Evolutionary conservation across 2,329 filamentous ascomycete species (phyloP).

Genomic region (Fusarium gaditjirri): DNA sequence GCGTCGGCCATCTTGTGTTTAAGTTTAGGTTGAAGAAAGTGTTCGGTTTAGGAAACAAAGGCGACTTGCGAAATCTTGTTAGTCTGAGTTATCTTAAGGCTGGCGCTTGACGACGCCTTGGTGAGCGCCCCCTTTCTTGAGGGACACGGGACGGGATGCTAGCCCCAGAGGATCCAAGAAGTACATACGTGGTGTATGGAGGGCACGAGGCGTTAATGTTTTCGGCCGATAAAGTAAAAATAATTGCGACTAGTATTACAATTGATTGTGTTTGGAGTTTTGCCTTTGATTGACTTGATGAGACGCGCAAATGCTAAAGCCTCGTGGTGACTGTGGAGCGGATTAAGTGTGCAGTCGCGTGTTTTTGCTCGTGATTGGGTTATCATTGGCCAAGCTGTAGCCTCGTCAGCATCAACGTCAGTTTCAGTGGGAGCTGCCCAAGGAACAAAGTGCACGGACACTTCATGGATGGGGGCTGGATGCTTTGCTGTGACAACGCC

Average conservation of each 20-base stretch:
- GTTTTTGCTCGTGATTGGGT: conserved; percentile 32
- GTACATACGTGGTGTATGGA: conserved; percentile 25
- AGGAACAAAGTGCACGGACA: conserved; percentile 6
- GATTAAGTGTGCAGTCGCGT: conserved; percentile 30
- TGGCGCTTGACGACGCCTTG: conserved; percentile 30
- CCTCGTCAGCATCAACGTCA: conserved; percentile 8
- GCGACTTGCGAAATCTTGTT: conserved; percentile 17
- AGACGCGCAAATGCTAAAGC: conserved; percentile 31
- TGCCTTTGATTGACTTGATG: conserved; percentile 7
- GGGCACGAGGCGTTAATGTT: conserved; percentile 22
- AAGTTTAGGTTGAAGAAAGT: conserved; percentile 7
- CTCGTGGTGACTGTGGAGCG: conserved; percentile 33
- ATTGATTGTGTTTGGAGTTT: conserved; percentile 17
- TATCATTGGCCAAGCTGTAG: conserved; percentile 4
- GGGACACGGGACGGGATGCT: conserved; percentile 13
- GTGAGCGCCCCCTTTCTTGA: conserved; percentile 28
- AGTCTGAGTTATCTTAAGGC: conserved; percentile 28
- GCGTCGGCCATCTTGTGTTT: conserved; percentile 51
- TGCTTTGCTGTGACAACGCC: conserved; percentile 2
- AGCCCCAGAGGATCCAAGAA: not conserved
- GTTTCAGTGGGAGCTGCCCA: conserved; percentile 1
- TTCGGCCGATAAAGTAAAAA: conserved; percentile 5
- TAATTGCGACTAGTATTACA: conserved; percentile 9
- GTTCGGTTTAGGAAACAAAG: conserved; percentile 23
- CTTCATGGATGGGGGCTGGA: not conserved